These are phyloP conservation scores for Begonia peltatifolia DNA, from an alignment of 306 rosid genomes.

Conservation along the genomic window DNA sequence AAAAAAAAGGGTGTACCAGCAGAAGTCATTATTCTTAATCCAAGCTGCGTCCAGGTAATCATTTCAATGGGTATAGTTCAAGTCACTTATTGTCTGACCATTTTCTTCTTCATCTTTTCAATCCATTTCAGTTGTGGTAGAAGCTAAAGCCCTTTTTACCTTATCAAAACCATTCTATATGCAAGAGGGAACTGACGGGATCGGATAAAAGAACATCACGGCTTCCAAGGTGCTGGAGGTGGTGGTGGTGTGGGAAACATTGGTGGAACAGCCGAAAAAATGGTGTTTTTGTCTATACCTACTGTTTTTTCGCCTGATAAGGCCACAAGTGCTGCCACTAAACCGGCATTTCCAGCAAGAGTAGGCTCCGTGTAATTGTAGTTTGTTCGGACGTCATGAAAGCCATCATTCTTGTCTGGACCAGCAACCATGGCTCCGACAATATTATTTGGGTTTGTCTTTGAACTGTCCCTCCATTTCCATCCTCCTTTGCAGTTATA, in stretches of 20 bases:
- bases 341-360: constrained; percentile 91
- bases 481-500: constrained; percentile 93
- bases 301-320: constrained; percentile 65
- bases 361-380: constrained; percentile 97
- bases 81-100: constrained; percentile 2
- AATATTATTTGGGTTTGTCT: constrained; percentile 74
- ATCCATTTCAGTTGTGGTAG: constrained; percentile 4
- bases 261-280: constrained; percentile 92
- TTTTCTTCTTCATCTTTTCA: background rate
- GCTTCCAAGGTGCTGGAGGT: constrained; percentile 99
- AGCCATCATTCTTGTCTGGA: constrained; percentile 83
- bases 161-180: too few species aligned
- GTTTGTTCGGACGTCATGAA: constrained; percentile 75
- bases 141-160: background rate
- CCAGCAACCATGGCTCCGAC: constrained; percentile 98
- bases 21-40: too few species aligned
- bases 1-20: too few species aligned
- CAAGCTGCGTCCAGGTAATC: constrained; percentile 16
- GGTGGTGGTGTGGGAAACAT: constrained; percentile 99
- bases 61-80: constrained; percentile 4
- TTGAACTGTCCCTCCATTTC: constrained; percentile 80
- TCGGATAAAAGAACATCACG: constrained; percentile 17
- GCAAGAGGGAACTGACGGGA: too few species aligned
- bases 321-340: constrained; percentile 77
- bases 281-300: constrained; percentile 70